phyloP scores from a whole-genome alignment of 768 basidiomycete species.

The Omphalotus guepiniiformis region DNA sequence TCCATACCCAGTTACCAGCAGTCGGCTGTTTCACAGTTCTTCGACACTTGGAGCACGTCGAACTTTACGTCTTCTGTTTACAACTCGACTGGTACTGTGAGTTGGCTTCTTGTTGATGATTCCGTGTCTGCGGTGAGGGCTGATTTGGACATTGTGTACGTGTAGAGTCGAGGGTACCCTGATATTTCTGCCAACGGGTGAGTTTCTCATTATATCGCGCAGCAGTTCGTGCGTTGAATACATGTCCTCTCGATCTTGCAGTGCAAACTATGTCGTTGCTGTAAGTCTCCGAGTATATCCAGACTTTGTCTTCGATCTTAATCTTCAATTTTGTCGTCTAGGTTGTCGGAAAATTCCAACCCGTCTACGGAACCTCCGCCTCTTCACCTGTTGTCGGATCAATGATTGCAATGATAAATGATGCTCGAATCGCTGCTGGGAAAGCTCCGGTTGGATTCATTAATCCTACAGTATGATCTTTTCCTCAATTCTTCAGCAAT shows the following conservation, averaged over 20 bases:
- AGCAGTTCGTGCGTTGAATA: not conserved
- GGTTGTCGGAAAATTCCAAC: conserved; percentile 27
- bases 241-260: conserved; percentile 11
- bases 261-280: conserved; percentile 26
- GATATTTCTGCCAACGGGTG: conserved; percentile 48
- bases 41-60: conserved; percentile 32
- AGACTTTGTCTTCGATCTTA: not conserved
- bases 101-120: no score
- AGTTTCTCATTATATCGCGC: conserved; percentile 11
- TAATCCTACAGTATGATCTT: conserved; percentile 32
- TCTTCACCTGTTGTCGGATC: conserved; percentile 40
- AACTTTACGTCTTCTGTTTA: conserved; percentile 35
- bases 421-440: conserved; percentile 29
- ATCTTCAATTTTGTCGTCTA: not conserved
- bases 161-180: conserved; percentile 44
- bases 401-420: conserved; percentile 42
- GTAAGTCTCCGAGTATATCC: conserved; percentile 18
- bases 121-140: conserved; percentile 14
- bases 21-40: conserved; percentile 33
- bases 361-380: conserved; percentile 45
- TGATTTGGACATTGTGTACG: conserved; percentile 15
- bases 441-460: conserved; percentile 36
- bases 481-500: conserved; percentile 4
- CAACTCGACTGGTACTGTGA: conserved; percentile 39
- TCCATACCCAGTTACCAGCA: conserved; percentile 44